Conservation (phyloP, 495 filamentous ascomycete genomes). For the Corynascus novoguineensis region DNA sequence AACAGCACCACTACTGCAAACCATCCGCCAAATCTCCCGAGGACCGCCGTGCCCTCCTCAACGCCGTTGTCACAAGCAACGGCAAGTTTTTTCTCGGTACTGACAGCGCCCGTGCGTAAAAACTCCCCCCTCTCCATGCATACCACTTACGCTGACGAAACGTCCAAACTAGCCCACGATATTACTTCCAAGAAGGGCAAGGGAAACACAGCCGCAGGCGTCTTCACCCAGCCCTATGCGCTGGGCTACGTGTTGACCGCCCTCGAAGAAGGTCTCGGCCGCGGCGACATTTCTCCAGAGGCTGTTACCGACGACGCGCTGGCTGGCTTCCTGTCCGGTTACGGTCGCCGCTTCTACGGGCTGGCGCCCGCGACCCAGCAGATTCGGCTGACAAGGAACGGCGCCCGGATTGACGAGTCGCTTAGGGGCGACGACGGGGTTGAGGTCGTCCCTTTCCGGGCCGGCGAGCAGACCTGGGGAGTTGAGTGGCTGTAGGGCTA, state of each 20-base stretch:
- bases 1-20: constrained; percentile 79
- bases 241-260: constrained; percentile 64
- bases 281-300: constrained; percentile 55
- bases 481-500: constrained; percentile 42
- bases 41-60: constrained; percentile 70
- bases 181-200: constrained; percentile 62
- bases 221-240: constrained; percentile 88
- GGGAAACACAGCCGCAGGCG: constrained; percentile 70
- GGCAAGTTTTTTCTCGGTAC: constrained; percentile 73
- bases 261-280: constrained; percentile 62
- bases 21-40: constrained; percentile 67
- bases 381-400: constrained; percentile 21
- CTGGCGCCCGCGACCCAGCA: constrained; percentile 12
- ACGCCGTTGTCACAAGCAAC: constrained; percentile 59
- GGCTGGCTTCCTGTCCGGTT: constrained; percentile 67
- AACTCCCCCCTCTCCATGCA: constrained; percentile 6
- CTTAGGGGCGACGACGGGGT: constrained; percentile 38
- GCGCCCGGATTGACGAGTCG: constrained; percentile 26
- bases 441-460: constrained; percentile 67
- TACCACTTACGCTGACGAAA: constrained; percentile 45
- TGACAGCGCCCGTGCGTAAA: constrained; percentile 23
- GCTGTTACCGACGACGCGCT: constrained; percentile 67
- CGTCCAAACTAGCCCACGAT: constrained; percentile 62
- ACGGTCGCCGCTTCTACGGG: constrained; percentile 69
- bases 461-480: constrained; percentile 62